Evolutionary conservation across 306 rosid species (phyloP).

Genomic region (Crotalaria pallida): DNA sequence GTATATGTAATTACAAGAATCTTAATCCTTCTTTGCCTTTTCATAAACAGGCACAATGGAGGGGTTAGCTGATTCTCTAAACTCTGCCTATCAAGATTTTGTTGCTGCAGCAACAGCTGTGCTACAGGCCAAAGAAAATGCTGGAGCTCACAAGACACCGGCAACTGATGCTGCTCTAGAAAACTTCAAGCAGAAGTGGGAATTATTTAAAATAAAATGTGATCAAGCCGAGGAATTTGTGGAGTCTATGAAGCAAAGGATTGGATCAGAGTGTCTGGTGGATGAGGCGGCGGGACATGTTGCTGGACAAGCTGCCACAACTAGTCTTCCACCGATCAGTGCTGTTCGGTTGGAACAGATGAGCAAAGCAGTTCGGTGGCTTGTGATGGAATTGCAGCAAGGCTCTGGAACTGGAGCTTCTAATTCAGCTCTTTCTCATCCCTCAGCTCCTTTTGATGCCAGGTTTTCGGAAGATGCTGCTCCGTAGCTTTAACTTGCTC

Average conservation of each 20-base stretch:
- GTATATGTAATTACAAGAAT: background rate
- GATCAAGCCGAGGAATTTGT: conserved; percentile 84
- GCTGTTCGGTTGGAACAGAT: conserved; percentile 76
- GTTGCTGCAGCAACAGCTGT: conserved; percentile 64
- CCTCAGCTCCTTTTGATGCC: conserved; percentile 67
- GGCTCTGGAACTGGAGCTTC: conserved; percentile 58
- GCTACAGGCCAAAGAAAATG: conserved; percentile 51
- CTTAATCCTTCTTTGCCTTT: background rate
- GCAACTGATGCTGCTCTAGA: conserved; percentile 62
- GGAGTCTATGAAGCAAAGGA: conserved; percentile 76
- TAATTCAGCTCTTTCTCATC: conserved; percentile 48
- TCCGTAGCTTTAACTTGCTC: conserved; percentile 40
- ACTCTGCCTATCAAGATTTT: conserved; percentile 64
- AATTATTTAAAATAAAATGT: conserved; percentile 64
- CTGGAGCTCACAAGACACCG: conserved; percentile 44
- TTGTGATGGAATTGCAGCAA: conserved; percentile 67
- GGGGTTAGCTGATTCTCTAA: conserved; percentile 54
- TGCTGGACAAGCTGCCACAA: conserved; percentile 38
- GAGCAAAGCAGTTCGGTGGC: conserved; percentile 82
- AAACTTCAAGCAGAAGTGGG: conserved; percentile 79
- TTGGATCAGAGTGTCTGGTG: conserved; percentile 74
- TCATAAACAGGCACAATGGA: conserved; percentile 45
- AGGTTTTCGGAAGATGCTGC: conserved; percentile 61
- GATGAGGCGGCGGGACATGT: conserved; percentile 78
- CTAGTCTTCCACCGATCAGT: conserved; percentile 63